Evolutionary conservation across 73 alveolate genomes (phyloP).

Genomic region (Paraurostyla sp.): DNA sequence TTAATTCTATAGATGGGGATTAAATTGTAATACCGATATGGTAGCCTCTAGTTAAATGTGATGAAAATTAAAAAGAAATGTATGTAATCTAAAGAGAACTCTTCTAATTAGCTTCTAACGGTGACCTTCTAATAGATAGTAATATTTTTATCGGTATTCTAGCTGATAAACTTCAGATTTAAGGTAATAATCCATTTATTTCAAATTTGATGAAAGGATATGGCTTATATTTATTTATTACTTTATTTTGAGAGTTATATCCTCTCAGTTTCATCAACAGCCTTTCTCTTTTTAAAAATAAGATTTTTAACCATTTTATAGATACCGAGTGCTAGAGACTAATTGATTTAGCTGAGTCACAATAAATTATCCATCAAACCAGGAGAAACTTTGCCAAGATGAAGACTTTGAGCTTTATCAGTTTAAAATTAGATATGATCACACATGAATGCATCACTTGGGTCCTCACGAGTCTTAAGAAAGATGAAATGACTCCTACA

Average conservation of each 20-base stretch:
- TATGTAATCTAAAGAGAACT: constrained; percentile 16
- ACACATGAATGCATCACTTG: constrained; percentile 68
- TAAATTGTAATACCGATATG: constrained; percentile 35
- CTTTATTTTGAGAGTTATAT: too few species aligned
- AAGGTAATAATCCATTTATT: background rate
- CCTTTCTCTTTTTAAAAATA: background rate
- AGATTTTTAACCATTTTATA: background rate
- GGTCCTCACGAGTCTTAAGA: constrained; percentile 57
- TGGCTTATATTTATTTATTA: too few species aligned
- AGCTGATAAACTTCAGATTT: constrained; percentile 18
- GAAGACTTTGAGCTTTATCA: constrained; percentile 44
- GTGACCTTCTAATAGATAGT: constrained; percentile 44
- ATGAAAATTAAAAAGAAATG: background rate
- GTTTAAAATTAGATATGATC: constrained; percentile 57
- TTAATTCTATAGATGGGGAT: constrained; percentile 31
- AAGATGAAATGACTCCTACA: constrained; percentile 78
- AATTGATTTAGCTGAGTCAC: constrained; percentile 8
- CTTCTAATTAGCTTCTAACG: background rate
- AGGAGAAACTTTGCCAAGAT: constrained; percentile 21
- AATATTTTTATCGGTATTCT: constrained; percentile 1
- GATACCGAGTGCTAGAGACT: constrained; percentile 45
- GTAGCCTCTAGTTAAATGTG: constrained; percentile 48
- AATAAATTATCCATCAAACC: constrained; percentile 18
- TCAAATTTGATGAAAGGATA: background rate
- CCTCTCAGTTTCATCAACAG: too few species aligned